Conservation (phyloP, 192 early-diverging fungal species). For the Coemansia guatemalensis region DNA sequence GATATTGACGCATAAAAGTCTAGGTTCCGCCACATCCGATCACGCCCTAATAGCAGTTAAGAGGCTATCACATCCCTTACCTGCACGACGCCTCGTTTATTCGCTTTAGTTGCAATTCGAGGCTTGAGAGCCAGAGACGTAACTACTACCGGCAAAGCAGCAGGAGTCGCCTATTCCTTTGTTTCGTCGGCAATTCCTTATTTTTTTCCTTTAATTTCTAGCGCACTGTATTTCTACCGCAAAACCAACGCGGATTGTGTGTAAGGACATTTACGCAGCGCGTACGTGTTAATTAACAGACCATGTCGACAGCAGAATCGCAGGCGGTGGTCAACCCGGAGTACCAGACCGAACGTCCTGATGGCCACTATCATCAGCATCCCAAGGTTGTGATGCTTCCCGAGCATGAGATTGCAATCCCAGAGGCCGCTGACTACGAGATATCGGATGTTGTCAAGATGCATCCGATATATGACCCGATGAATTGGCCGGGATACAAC, state of each 20-base stretch:
- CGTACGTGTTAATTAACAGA: slow-evolving; percentile 1
- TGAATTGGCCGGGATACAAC: slow-evolving; percentile 42
- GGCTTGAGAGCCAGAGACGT: background rate
- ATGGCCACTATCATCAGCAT: slow-evolving; percentile 33
- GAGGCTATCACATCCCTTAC: background rate
- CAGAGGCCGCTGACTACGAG: slow-evolving; percentile 48
- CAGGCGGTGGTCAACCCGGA: slow-evolving; percentile 1
- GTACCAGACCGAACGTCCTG: background rate
- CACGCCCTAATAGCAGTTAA: background rate
- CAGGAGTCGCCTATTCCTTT: background rate
- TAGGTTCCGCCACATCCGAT: background rate
- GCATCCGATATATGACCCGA: slow-evolving; percentile 46
- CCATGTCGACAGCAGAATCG: slow-evolving; percentile 18
- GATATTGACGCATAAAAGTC: background rate
- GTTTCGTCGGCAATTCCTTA: background rate
- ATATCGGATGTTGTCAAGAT: slow-evolving; percentile 18
- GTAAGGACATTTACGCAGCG: background rate
- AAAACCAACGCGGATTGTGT: background rate
- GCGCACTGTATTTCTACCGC: slow-evolving; percentile 6
- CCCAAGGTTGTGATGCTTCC: slow-evolving; percentile 34
- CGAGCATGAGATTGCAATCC: slow-evolving; percentile 42
- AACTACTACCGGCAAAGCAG: background rate
- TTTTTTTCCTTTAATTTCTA: slow-evolving; percentile 6
- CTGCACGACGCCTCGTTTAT: background rate
- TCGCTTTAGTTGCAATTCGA: background rate